Conservation (phyloP, 495 filamentous ascomycete species). For the Penicillium bialowiezense region DNA sequence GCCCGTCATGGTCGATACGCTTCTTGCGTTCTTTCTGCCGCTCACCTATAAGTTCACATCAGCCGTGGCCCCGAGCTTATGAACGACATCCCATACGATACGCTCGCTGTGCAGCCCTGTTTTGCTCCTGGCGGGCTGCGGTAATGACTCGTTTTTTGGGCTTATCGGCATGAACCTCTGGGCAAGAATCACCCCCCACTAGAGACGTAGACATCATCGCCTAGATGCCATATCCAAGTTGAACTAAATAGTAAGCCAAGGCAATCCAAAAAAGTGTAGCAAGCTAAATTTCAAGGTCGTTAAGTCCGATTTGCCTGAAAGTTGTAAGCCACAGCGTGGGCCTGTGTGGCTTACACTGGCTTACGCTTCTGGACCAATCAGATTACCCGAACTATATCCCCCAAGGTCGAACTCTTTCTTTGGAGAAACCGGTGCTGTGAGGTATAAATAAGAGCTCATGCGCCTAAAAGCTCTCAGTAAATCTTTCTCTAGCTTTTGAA, state of each 20-base stretch:
- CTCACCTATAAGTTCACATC: background rate
- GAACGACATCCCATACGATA: conserved; percentile 28
- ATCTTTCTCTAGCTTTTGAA: too few species aligned
- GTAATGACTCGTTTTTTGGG: conserved; percentile 37
- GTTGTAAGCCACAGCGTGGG: conserved; percentile 8
- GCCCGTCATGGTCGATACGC: conserved; percentile 1
- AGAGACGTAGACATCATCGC: background rate
- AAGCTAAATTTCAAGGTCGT: background rate
- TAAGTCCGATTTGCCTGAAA: background rate
- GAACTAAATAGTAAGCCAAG: background rate
- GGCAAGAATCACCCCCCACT: background rate
- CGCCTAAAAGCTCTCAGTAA: too few species aligned
- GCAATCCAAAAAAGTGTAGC: background rate
- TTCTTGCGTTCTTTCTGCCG: conserved; percentile 16
- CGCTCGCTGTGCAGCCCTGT: conserved; percentile 36
- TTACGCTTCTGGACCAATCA: conserved; percentile 20
- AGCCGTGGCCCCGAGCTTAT: conserved; percentile 3
- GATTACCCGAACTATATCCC: conserved; percentile 4
- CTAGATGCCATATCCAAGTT: background rate
- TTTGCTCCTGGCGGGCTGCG: conserved; percentile 39
- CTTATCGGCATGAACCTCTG: background rate
- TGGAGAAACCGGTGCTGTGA: background rate
- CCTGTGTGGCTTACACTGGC: conserved; percentile 9
- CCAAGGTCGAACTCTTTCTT: background rate
- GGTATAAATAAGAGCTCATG: background rate